These are phyloP conservation scores for Ustilago esculenta DNA, from an alignment of 1,284 basidiomycete species.

Conservation along the genomic window DNA sequence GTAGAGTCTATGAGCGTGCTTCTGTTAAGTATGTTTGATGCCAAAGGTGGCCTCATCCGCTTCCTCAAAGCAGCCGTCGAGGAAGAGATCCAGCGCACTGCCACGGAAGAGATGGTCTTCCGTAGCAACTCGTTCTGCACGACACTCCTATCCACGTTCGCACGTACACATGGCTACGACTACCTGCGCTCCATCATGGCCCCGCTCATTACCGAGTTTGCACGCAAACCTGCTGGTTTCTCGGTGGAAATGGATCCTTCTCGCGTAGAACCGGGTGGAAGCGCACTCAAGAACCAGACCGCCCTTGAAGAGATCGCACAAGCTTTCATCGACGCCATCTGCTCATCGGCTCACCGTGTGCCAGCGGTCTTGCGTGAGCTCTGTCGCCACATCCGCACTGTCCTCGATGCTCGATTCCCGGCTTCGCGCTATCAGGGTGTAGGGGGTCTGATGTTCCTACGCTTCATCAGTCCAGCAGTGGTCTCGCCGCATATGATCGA, in stretches of 20 bases:
- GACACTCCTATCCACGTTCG: slow-evolving; percentile 58
- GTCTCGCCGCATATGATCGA: slow-evolving; percentile 64
- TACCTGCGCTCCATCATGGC: slow-evolving; percentile 61
- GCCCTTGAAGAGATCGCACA: slow-evolving; percentile 62
- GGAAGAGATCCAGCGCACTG: slow-evolving; percentile 59
- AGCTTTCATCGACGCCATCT: slow-evolving; percentile 61
- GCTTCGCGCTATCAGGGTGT: slow-evolving; percentile 61
- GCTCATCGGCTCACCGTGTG: slow-evolving; percentile 59
- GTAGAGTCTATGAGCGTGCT: slow-evolving; percentile 53
- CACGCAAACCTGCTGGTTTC: slow-evolving; percentile 53
- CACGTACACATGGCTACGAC: slow-evolving; percentile 62
- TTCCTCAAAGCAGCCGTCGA: slow-evolving; percentile 57
- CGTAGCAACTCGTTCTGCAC: slow-evolving; percentile 63
- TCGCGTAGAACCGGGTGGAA: slow-evolving; percentile 52
- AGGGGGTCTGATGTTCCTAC: slow-evolving; percentile 62
- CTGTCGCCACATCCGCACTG: slow-evolving; percentile 59
- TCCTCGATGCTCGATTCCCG: slow-evolving; percentile 60
- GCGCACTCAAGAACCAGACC: slow-evolving; percentile 51
- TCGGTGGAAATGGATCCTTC: slow-evolving; percentile 63
- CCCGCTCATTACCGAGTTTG: slow-evolving; percentile 59
- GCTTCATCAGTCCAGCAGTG: slow-evolving; percentile 62
- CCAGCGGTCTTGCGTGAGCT: slow-evolving; percentile 63
- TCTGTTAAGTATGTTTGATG: slow-evolving; percentile 60
- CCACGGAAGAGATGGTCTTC: slow-evolving; percentile 63
- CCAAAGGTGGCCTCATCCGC: slow-evolving; percentile 56